Evolutionary conservation across 2,329 filamentous ascomycete species (phyloP), one percentile per base, ranked within the genome.

Genomic region (Sclerotinia borealis): DNA sequence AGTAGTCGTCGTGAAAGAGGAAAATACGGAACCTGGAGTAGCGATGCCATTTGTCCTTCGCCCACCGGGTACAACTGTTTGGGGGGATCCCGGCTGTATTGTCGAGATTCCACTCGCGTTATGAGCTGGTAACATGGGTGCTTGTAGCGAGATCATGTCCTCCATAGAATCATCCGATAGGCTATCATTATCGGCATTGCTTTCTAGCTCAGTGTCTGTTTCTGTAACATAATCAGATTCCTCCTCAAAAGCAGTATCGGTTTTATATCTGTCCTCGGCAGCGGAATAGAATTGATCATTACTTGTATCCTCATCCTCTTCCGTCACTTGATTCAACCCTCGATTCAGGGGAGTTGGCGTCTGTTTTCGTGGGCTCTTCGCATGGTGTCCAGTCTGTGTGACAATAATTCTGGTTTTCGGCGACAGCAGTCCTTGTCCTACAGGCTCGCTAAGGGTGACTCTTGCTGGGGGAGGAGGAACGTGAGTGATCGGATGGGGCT

Each of bases 261-360:
- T 85, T 70, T 79, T 84, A 66, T 84, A 67, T 19, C 86, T 84
- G 67, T 96, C 92, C 74, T 97, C 93, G 2, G 91, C 89, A 1
- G 93, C 93, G 7, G 93, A 97, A 76, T 86, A 97, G 78, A 97
- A 97, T 69, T 92, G 88, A 72, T 98, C 93, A 64, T 90, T 96
- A 7, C 90, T 88, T 1, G 90, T 92, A 70, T 96, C 92, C 63
- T 96, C 91, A 36, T 90, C 89, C 36, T 85, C 82, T 55, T 85
- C 83, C 9, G 75, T 71, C 0, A 85, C 81, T 50, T 85, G 86
- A 68, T 87, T 86, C 36, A 88, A 78, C 8, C 80, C 75, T 50
- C 82, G 81, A 22, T 81, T 79, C 1, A 79, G 75, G 0, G 81
- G 73, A 15, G 82, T 78, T 60, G 77, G 75, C 22, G 78, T 77